phyloP scores from a whole-genome alignment of 106 monocot species.

The Dendrobium chrysotoxum region DNA sequence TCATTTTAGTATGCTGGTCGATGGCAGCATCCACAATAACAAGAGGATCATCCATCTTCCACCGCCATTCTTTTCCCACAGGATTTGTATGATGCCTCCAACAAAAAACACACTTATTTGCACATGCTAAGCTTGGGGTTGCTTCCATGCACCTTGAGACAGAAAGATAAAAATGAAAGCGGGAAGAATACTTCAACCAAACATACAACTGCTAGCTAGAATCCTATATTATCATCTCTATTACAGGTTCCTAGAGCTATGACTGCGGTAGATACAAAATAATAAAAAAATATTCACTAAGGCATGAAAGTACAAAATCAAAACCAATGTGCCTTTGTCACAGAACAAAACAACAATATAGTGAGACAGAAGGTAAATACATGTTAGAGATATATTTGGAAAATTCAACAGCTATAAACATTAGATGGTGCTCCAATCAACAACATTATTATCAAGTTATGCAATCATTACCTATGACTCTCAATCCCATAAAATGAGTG shows the following conservation, averaged over 20 bases:
- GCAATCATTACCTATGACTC: slow-evolving; percentile 65
- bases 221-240: background rate
- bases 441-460: background rate
- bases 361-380: background rate
- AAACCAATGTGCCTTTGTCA: background rate
- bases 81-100: slow-evolving; percentile 99
- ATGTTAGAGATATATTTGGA: background rate
- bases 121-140: slow-evolving; percentile 98
- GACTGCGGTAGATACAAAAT: background rate
- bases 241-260: background rate
- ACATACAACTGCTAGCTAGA: background rate
- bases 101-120: slow-evolving; percentile 99
- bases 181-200: background rate
- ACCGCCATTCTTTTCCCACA: slow-evolving; percentile 90
- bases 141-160: slow-evolving; percentile 87
- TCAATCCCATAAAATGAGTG: slow-evolving; percentile 99
- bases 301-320: background rate
- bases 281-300: background rate
- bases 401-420: background rate
- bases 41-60: slow-evolving; percentile 95
- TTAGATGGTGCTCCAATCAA: background rate
- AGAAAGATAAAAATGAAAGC: background rate
- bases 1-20: slow-evolving; percentile 88
- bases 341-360: background rate
- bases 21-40: slow-evolving; percentile 85